phyloP scores from a whole-genome alignment of 257 asterid species.

The Solanum stenotomum region DNA sequence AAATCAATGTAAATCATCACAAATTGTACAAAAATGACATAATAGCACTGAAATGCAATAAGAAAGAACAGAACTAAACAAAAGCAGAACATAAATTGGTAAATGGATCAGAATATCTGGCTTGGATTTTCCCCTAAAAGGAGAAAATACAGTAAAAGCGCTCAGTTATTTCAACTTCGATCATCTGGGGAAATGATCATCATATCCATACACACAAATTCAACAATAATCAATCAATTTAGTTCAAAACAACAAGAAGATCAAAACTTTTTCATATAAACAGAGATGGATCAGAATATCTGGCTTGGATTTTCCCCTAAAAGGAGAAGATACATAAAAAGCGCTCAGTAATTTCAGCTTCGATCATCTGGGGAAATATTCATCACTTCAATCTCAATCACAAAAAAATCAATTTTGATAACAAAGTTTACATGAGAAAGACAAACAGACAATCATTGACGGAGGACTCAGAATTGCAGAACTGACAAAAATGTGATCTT shows the following conservation, averaged over 20 bases:
- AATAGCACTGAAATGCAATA: too few relatives aligned
- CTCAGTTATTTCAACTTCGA: constrained; percentile 84
- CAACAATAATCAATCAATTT: neutral
- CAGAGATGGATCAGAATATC: constrained; percentile 39
- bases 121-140: constrained; percentile 33
- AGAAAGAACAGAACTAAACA: too few relatives aligned
- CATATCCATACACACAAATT: too few relatives aligned
- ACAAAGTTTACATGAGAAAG: too few relatives aligned
- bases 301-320: constrained; percentile 47
- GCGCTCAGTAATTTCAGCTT: constrained; percentile 76
- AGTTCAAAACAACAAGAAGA: too few relatives aligned
- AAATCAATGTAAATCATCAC: too few relatives aligned
- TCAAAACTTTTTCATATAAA: too few relatives aligned
- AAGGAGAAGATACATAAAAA: constrained; percentile 16
- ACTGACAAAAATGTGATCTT: constrained; percentile 21
- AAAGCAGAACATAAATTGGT: neutral
- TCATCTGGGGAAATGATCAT: constrained; percentile 78
- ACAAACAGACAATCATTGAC: neutral
- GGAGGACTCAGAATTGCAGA: constrained; percentile 77
- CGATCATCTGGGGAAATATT: constrained; percentile 33
- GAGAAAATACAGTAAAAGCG: constrained; percentile 28
- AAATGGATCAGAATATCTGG: constrained; percentile 56
- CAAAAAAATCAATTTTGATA: neutral
- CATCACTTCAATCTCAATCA: constrained; percentile 39
- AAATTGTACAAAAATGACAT: too few relatives aligned